Percentiles rank a stretch among this genome's conserved stretches.
Conservation (phyloP, 1,284 basidiomycete genomes). For the Prillingera fragicola region DNA sequence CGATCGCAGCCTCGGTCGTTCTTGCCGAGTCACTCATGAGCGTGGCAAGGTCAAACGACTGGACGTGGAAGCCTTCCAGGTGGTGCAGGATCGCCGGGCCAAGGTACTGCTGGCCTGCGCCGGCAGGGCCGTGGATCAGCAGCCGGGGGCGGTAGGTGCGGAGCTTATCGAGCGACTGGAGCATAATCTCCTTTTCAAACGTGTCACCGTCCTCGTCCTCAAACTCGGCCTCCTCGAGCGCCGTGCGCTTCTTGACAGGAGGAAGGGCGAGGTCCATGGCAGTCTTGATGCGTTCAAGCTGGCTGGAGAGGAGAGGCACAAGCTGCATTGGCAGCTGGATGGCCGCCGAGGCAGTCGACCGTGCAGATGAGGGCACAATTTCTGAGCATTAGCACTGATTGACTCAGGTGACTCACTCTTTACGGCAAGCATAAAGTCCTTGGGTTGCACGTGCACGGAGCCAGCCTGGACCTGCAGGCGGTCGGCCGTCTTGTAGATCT, state of each 20-base stretch:
- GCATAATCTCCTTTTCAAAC: constrained; percentile 72
- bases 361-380: constrained; percentile 87
- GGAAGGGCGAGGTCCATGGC: constrained; percentile 68
- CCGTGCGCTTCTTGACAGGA: constrained; percentile 64
- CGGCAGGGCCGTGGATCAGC: constrained; percentile 70
- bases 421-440: constrained; percentile 96
- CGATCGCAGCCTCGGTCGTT: constrained; percentile 83
- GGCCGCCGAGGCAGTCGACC: constrained; percentile 79
- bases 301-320: constrained; percentile 65
- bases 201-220: constrained; percentile 69
- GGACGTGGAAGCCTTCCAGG: constrained; percentile 92
- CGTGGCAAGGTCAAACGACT: constrained; percentile 84
- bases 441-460: constrained; percentile 75
- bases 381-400: constrained; percentile 52
- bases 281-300: constrained; percentile 65
- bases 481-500: constrained; percentile 91
- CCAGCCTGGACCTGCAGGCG: constrained; percentile 79
- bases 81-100: constrained; percentile 88
- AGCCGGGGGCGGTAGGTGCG: constrained; percentile 87
- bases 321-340: constrained; percentile 80
- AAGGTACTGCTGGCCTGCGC: constrained; percentile 86
- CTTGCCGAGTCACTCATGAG: constrained; percentile 84
- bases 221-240: constrained; percentile 90
- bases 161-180: constrained; percentile 85
- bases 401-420: constrained; percentile 63